Conservation (phyloP, 2,329 filamentous ascomycete species). For the Pseudocercospora crystallina region DNA sequence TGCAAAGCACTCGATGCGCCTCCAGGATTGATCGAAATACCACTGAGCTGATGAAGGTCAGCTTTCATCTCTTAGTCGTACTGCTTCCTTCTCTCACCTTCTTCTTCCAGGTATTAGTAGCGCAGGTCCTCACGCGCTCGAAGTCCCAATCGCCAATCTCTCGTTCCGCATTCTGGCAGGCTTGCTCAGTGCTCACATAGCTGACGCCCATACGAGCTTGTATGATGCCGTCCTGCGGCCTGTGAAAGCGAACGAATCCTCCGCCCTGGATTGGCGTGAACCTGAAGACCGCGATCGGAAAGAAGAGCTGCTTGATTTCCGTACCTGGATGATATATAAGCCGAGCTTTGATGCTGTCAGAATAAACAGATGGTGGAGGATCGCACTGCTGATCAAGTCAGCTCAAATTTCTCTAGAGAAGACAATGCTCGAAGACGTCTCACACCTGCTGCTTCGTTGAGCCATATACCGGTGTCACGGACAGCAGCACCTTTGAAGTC, state of each 20-base stretch:
- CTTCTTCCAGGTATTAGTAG: slow-evolving; percentile 38
- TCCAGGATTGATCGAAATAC: slow-evolving; percentile 35
- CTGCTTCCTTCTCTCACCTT: no score
- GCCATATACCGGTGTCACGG: slow-evolving; percentile 57
- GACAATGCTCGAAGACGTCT: no score
- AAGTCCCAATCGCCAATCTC: slow-evolving; percentile 71
- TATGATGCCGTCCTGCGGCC: slow-evolving; percentile 37
- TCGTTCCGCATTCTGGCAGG: slow-evolving; percentile 64
- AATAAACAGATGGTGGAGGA: no score
- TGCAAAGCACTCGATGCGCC: slow-evolving; percentile 54
- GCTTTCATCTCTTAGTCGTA: no score
- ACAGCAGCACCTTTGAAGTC: slow-evolving; percentile 56
- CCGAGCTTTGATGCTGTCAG: no score
- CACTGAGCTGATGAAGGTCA: slow-evolving; percentile 30
- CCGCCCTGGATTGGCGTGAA: slow-evolving; percentile 34
- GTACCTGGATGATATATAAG: slow-evolving; percentile 29
- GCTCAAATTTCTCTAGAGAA: no score
- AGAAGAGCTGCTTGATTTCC: slow-evolving; percentile 37
- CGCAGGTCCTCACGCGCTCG: slow-evolving; percentile 45
- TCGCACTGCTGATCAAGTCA: no score
- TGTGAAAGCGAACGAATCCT: slow-evolving; percentile 19
- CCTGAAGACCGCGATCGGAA: neutral
- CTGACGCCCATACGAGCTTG: slow-evolving; percentile 66
- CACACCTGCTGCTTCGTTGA: slow-evolving; percentile 46
- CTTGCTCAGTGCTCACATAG: slow-evolving; percentile 63